These are phyloP conservation scores for Phytophthora citricola DNA, from an alignment of 352 stramenopile genomes.

Conservation along the genomic window DNA sequence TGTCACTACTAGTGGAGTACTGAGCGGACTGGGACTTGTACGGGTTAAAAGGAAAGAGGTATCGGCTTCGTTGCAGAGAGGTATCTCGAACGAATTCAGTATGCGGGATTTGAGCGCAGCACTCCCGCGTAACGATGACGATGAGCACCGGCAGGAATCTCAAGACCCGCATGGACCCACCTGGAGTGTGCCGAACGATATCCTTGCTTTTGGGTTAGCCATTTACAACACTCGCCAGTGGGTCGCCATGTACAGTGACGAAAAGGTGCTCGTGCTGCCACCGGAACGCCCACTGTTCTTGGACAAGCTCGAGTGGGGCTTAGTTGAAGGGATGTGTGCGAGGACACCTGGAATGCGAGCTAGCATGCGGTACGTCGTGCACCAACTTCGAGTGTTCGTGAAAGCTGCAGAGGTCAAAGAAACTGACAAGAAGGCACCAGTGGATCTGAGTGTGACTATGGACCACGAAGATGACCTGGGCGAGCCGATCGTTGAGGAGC, in stretches of 20 bases:
- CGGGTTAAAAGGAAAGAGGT: conserved; percentile 21
- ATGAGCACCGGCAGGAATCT: neutral
- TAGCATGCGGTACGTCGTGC: conserved; percentile 42
- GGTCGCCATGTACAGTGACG: conserved; percentile 24
- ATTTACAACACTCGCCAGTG: conserved; percentile 36
- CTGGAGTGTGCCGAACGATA: conserved; percentile 33
- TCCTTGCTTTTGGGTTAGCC: conserved; percentile 30
- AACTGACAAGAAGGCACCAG: conserved; percentile 12
- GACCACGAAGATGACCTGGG: conserved; percentile 19
- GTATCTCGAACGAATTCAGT: conserved; percentile 24
- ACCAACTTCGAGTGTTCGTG: conserved; percentile 31
- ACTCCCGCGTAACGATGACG: neutral
- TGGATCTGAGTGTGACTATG: conserved; percentile 34
- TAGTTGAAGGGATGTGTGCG: conserved; percentile 36
- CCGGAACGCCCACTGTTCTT: conserved; percentile 20
- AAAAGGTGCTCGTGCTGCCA: conserved; percentile 20
- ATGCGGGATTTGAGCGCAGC: conserved; percentile 13
- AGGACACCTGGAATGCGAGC: conserved; percentile 8
- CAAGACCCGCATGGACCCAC: conserved; percentile 1
- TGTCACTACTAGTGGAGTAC: conserved; percentile 26
- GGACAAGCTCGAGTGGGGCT: conserved; percentile 27
- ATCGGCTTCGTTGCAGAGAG: conserved; percentile 21
- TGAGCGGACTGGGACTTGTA: conserved; percentile 31
- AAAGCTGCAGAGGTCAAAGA: conserved; percentile 5
- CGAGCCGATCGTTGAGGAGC: conserved; percentile 14